Base-by-base conservation (phyloP, 768 basidiomycete genomes). In the Hygrophorus russula region DNA sequence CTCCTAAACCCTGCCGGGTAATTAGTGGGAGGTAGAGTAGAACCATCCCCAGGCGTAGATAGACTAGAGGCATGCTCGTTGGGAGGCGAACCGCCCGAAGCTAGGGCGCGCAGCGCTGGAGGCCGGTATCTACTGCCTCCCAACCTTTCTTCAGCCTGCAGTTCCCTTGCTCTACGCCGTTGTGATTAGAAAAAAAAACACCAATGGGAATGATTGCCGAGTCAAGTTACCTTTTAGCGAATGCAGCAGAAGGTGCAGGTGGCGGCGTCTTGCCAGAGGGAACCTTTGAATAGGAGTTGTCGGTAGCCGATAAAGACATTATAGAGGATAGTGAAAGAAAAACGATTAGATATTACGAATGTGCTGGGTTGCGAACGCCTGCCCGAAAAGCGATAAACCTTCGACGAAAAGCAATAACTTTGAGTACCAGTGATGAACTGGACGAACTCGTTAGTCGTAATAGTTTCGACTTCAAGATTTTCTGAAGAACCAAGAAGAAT, bases 281-380 rank as follows among this genome's bases (percentile, higher is more conserved):
- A 60, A 74, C 78, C 71, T 84, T 80, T 55, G 81, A 74, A 76
- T 82, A 87, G 67, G 83, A 73, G 69, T 71, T 71, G 73, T 87
- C 83, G 61, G 74, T 71, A 62, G 84, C 76, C 62, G 86, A 86
- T 75, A 89, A 79, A 71, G 87, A 88, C 87, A 90, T 90, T 84
- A 82, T 82, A 83, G 67, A 64, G 59, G 71, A 65, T 63, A 67
- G n/a, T n/a, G n/a, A 67, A 68, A 64, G 68, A 67, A 63, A 64
- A 74, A 73, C 64, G 76, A 86, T 86, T 88, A 88, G 72, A 74
- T 75, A 89, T 88, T 88, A 88, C 62, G 65, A 64, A 61, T 59
- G 60, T 55, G 58, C 42, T 55, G 55, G 50, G 24, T 11, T 30
- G 57, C 52, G 52, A 56, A 58, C 51, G 53, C 54, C 57, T 59